Percentiles rank a stretch among this genome's conserved stretches.
phyloP scores from a whole-genome alignment of 345 rosid genomes.

The Excoecaria cochinchinensis region DNA sequence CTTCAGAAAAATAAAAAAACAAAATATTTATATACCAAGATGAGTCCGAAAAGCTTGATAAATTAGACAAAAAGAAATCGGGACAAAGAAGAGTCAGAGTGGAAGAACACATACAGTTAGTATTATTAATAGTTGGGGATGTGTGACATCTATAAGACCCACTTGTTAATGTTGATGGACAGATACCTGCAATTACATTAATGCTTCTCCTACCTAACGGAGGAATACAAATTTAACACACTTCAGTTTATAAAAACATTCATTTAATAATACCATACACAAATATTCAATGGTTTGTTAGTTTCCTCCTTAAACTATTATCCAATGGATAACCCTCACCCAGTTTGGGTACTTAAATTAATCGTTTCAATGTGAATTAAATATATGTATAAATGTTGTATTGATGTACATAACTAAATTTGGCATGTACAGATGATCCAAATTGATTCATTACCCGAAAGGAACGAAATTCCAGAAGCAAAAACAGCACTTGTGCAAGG shows the following conservation, averaged over 20 bases:
- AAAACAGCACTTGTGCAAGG: neutral
- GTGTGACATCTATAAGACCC: constrained; percentile 21
- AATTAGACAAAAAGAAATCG: neutral
- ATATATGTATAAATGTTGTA: no score
- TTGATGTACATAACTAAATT: no score
- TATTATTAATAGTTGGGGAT: neutral
- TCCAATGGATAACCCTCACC: no score
- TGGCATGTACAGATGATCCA: no score
- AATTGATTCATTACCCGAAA: no score
- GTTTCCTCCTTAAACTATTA: no score
- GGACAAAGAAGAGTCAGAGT: neutral
- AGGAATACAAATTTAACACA: neutral
- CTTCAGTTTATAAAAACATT: no score
- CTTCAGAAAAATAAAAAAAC: no score
- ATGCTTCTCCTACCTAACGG: constrained; percentile 19
- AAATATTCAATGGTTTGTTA: no score
- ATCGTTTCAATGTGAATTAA: no score
- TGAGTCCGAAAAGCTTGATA: neutral
- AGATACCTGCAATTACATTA: constrained; percentile 21
- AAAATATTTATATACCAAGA: neutral
- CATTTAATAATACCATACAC: no score
- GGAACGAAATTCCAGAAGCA: neutral
- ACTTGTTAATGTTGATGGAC: constrained; percentile 25
- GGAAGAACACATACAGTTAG: neutral
- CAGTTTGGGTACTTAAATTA: no score